These are phyloP conservation scores for Penicillium sp. DNA, from an alignment of 2,329 filamentous ascomycete genomes.

Conservation along the genomic window DNA sequence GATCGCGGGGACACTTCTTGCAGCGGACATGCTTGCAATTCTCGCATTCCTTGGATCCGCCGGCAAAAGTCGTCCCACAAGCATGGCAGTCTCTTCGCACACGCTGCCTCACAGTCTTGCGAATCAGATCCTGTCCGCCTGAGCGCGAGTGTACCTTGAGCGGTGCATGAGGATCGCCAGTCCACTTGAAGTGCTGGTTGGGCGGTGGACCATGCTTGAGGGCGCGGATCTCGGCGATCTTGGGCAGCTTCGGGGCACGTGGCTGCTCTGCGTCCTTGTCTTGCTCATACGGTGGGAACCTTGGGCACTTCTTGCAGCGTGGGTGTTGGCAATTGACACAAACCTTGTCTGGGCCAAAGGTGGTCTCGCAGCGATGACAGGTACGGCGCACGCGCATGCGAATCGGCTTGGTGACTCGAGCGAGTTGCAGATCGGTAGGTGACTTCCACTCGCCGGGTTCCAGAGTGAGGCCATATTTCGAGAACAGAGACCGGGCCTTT, in stretches of 20 bases:
- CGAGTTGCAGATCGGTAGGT: slow-evolving; percentile 32
- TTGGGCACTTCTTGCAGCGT: slow-evolving; percentile 76
- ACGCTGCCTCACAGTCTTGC: slow-evolving; percentile 69
- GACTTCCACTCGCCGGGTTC: slow-evolving; percentile 44
- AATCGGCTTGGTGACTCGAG: slow-evolving; percentile 46
- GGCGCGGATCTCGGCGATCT: slow-evolving; percentile 28
- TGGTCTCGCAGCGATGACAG: slow-evolving; percentile 77
- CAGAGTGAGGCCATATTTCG: slow-evolving; percentile 47
- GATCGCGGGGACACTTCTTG: slow-evolving; percentile 75
- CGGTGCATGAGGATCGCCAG: slow-evolving; percentile 27
- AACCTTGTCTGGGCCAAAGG: slow-evolving; percentile 69
- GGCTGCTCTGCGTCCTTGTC: slow-evolving; percentile 53
- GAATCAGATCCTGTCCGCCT: slow-evolving; percentile 68
- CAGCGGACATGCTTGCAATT: slow-evolving; percentile 72
- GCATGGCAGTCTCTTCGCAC: slow-evolving; percentile 74
- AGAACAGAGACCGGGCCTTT: slow-evolving; percentile 45
- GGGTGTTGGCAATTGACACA: slow-evolving; percentile 76
- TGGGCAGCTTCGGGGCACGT: slow-evolving; percentile 42
- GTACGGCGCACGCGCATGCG: slow-evolving; percentile 52
- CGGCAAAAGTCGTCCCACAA: slow-evolving; percentile 63
- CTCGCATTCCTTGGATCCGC: slow-evolving; percentile 61
- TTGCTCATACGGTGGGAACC: slow-evolving; percentile 66
- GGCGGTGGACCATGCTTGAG: slow-evolving; percentile 43
- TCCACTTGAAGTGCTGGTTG: slow-evolving; percentile 21
- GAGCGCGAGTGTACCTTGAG: slow-evolving; percentile 60